These are phyloP conservation scores for Poteriospumella lacustris DNA, from an alignment of 108 stramenopile genomes.

Conservation along the genomic window DNA sequence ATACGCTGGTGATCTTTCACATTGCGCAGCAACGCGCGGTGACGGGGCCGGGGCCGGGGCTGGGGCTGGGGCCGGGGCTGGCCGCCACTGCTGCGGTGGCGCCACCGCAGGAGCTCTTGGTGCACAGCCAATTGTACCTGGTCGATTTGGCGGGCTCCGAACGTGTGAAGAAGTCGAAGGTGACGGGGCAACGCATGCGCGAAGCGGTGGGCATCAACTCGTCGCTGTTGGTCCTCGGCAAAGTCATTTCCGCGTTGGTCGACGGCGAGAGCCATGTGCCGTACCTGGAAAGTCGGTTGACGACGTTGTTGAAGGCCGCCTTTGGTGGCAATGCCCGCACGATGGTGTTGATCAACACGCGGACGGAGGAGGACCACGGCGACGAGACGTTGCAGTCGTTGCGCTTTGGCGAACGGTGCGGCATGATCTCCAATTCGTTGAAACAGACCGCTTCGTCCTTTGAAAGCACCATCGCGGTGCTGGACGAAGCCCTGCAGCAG, in stretches of 20 bases:
- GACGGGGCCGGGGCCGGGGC: not conserved
- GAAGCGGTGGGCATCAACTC: constrained; percentile 27
- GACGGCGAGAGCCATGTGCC: not conserved
- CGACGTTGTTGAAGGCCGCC: constrained; percentile 15
- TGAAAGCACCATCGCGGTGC: not conserved
- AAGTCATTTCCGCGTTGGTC: not conserved
- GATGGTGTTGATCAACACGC: not conserved
- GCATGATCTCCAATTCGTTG: constrained; percentile 24
- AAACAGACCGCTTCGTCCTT: constrained; percentile 14
- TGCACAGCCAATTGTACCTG: not conserved
- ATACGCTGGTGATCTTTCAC: constrained; percentile 32
- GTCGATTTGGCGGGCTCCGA: constrained; percentile 26
- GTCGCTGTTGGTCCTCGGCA: constrained; percentile 9
- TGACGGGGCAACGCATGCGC: not conserved
- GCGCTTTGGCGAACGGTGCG: constrained; percentile 16
- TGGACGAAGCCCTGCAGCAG: not conserved
- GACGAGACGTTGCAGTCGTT: constrained; percentile 8
- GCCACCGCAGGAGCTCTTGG: not conserved
- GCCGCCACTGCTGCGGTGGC: not conserved
- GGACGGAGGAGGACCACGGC: not conserved
- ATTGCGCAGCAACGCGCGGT: constrained; percentile 12
- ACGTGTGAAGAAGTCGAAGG: constrained; percentile 14
- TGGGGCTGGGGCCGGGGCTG: not conserved
- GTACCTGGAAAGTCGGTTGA: constrained; percentile 3
- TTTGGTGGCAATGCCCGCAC: constrained; percentile 20